Evolutionary conservation across 2,329 filamentous ascomycete genomes (phyloP).

Genomic region (Cladosporium sp.): DNA sequence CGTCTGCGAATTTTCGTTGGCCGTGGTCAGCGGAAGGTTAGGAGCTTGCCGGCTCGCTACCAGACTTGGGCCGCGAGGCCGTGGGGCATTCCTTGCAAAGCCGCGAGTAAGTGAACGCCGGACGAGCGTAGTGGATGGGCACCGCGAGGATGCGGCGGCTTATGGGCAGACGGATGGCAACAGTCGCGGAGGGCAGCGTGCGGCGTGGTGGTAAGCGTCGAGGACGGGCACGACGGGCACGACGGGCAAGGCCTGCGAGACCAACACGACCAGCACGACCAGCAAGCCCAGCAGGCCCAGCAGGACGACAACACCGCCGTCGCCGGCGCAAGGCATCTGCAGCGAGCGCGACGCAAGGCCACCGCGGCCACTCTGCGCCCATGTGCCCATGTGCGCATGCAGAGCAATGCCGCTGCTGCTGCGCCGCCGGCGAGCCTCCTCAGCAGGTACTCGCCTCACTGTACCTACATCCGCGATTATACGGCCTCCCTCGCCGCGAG

Average conservation of each 20-base stretch:
- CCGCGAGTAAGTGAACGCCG: not conserved
- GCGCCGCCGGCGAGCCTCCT: not conserved
- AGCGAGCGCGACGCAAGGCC: constrained; percentile 7
- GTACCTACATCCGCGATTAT: no score
- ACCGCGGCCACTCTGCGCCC: not conserved
- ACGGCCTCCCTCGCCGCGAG: no score
- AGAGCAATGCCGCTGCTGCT: not conserved
- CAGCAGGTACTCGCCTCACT: not conserved
- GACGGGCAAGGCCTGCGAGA: no score
- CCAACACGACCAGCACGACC: no score
- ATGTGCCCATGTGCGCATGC: constrained; percentile 2
- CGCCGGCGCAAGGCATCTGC: constrained; percentile 3
- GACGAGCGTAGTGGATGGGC: not conserved
- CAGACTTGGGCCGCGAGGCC: constrained; percentile 4
- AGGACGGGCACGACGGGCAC: no score
- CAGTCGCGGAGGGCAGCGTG: no score
- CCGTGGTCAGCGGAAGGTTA: constrained; percentile 6
- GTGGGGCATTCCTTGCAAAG: constrained; percentile 12
- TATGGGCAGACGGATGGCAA: no score
- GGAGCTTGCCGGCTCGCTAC: constrained; percentile 12
- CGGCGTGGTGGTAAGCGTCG: no score
- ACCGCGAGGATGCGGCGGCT: no score
- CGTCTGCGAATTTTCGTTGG: constrained; percentile 4
- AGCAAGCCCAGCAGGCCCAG: no score
- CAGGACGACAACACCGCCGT: no score